Base-by-base conservation (phyloP, 2,329 filamentous ascomycete species). In the Microcera coccophila region DNA sequence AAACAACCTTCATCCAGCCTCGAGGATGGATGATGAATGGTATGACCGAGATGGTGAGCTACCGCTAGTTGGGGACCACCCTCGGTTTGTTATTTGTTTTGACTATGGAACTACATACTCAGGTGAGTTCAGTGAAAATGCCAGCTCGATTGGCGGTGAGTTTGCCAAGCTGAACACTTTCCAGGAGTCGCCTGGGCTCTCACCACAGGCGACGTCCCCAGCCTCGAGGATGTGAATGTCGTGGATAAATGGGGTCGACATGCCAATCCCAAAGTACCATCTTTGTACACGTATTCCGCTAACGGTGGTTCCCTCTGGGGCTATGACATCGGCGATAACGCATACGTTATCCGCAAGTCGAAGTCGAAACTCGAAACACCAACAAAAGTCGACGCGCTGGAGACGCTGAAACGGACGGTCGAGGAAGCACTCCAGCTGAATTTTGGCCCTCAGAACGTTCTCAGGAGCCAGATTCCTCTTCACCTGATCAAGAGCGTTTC, bases 81-180 rank as follows among this genome's bases (percentile, higher is more conserved):
- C 19, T 3, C 41, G 47, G 8, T 50, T 50, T 19, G 37, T 50
- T 14, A 34, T 50, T 7, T 48, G 47, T 38, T 38, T 50, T 18
- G 47, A 50, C 39, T 50, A 48, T 15, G 47, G 47, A 2, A 50
- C 47, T 11, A 50, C 47, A 4, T 50, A 34, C 10, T 39, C 42
- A 11, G 45, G 45, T 45, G 4, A 39, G 42, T 21, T 16, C 10
- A 5, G 16, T n/a, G 2, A 11, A 31, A 20, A 17, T 22, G 10
- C 11, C 12, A 4, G 28, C 4, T 16, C 22, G 21, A 21, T 35
- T 14, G 19, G n/a, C 17, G n/a, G n/a, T n/a, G n/a, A n/a, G n/a
- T n/a, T n/a, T n/a, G n/a, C n/a, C n/a, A n/a, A n/a, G n/a, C 16
- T 12, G 21, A 21, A 35, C 3, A 17, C 31, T 3, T 15, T 15